A percentile compares a stretch with the other conserved stretches of the same genome.
These are phyloP conservation scores for Coemansia sp. DNA, from an alignment of 192 early-diverging fungal species.

Conservation along the genomic window DNA sequence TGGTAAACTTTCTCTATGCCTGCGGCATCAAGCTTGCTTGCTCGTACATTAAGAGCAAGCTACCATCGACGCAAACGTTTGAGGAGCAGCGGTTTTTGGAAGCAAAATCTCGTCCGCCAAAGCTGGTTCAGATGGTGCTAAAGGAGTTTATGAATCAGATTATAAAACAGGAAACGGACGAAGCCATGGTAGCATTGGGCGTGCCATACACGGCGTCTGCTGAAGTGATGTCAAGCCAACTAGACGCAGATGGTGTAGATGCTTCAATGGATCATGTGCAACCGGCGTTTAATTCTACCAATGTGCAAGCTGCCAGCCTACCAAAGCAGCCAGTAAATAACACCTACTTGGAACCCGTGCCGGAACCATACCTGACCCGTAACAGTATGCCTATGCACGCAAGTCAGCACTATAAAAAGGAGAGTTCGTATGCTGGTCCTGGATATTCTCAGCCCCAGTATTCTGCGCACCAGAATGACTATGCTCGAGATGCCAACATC, in stretches of 20 bases:
- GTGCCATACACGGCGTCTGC: not conserved
- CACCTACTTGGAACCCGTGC: too few relatives aligned
- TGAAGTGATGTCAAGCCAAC: not conserved
- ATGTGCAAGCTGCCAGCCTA: too few relatives aligned
- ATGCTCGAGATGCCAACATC: not conserved
- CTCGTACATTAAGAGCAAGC: constrained; percentile 19
- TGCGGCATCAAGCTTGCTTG: constrained; percentile 24
- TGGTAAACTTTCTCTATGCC: constrained; percentile 23
- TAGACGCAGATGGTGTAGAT: not conserved
- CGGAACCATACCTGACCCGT: too few relatives aligned
- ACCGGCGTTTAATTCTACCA: too few relatives aligned
- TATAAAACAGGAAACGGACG: constrained; percentile 4
- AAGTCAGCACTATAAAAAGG: not conserved
- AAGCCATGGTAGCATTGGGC: not conserved
- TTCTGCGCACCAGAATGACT: not conserved
- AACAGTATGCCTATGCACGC: not conserved
- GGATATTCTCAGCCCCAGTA: not conserved
- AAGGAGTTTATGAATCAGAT: constrained; percentile 25
- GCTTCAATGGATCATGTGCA: not conserved
- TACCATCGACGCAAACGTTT: not conserved
- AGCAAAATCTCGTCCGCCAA: not conserved
- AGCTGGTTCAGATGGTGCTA: constrained; percentile 6
- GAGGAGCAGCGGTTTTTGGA: constrained; percentile 7
- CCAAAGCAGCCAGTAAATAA: too few relatives aligned
- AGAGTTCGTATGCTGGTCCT: not conserved